These are phyloP conservation scores for Colletotrichum kahawae DNA, from an alignment of 2,329 filamentous ascomycete genomes.

Conservation along the genomic window DNA sequence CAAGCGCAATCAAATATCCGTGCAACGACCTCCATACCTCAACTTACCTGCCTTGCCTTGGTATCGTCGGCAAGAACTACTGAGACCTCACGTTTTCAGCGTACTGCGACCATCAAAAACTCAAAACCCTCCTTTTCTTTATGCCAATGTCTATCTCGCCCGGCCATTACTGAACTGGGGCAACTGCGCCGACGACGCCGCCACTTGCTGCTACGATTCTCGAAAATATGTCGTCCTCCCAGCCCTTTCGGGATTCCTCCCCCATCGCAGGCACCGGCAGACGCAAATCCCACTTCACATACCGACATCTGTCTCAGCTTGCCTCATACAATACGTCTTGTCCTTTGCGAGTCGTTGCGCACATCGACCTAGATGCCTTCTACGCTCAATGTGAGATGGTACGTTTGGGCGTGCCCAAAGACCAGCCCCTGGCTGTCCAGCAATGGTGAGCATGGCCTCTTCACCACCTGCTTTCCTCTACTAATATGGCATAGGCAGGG, in stretches of 20 bases:
- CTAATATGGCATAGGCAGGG: slow-evolving; percentile 67
- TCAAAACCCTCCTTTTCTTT: not conserved
- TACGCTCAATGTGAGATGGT: slow-evolving; percentile 98
- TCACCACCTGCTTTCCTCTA: not conserved
- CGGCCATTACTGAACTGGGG: not conserved
- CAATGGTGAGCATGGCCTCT: slow-evolving; percentile 68
- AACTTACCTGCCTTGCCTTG: not conserved
- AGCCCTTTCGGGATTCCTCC: slow-evolving; percentile 18
- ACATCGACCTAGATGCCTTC: slow-evolving; percentile 96
- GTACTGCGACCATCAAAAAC: not conserved
- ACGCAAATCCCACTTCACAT: slow-evolving; percentile 75
- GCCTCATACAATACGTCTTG: slow-evolving; percentile 72
- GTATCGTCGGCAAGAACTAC: not conserved
- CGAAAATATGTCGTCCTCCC: slow-evolving; percentile 22
- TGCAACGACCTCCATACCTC: not conserved
- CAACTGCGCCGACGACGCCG: not conserved
- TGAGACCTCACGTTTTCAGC: not conserved
- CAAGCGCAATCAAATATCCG: not conserved
- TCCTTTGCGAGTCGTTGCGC: slow-evolving; percentile 85
- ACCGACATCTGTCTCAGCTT: slow-evolving; percentile 80
- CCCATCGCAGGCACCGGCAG: slow-evolving; percentile 2
- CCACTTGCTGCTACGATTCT: not conserved
- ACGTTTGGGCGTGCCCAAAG: slow-evolving; percentile 74
- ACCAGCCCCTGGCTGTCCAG: slow-evolving; percentile 87
- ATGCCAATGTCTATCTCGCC: not conserved